A percentile compares a stretch with the other conserved stretches of the same genome.
These are phyloP conservation scores for Agarophyton chilense DNA, from an alignment of 23 red algal species.

Conservation along the genomic window DNA sequence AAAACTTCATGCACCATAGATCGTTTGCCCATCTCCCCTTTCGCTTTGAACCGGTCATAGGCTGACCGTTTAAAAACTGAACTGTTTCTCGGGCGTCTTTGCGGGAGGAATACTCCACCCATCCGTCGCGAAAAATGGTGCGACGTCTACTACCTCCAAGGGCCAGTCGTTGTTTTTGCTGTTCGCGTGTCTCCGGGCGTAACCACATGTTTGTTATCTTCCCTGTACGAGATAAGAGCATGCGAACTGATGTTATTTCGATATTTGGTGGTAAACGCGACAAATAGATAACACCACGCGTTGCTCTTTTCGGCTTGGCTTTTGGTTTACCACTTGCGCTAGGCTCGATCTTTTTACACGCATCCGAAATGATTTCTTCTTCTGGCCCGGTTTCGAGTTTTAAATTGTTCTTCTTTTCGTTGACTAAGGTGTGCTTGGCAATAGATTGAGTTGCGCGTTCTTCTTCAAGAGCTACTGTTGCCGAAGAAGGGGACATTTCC, in stretches of 20 bases:
- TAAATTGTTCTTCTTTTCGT: background rate
- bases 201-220: conserved; percentile 56
- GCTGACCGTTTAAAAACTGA: conserved; percentile 60
- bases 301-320: background rate
- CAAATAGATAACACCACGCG: conserved; percentile 70
- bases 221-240: conserved; percentile 46
- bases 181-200: conserved; percentile 53
- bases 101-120: conserved; percentile 73
- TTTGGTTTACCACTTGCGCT: background rate
- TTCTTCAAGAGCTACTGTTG: background rate
- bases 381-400: background rate
- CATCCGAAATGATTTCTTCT: background rate
- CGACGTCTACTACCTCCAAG: conserved; percentile 50
- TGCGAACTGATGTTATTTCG: conserved; percentile 45
- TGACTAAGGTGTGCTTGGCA: background rate
- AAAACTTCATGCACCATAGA: conserved; percentile 67
- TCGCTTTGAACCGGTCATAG: conserved; percentile 57
- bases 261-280: conserved; percentile 72
- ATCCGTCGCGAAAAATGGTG: conserved; percentile 63
- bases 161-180: conserved; percentile 16
- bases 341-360: no score
- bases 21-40: conserved; percentile 73
- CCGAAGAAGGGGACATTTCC: background rate
- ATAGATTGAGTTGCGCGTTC: background rate
- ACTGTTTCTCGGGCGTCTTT: conserved; percentile 56